Evolutionary conservation across 2,329 filamentous ascomycete species (phyloP).

Genomic region (Juglanconis sp.): DNA sequence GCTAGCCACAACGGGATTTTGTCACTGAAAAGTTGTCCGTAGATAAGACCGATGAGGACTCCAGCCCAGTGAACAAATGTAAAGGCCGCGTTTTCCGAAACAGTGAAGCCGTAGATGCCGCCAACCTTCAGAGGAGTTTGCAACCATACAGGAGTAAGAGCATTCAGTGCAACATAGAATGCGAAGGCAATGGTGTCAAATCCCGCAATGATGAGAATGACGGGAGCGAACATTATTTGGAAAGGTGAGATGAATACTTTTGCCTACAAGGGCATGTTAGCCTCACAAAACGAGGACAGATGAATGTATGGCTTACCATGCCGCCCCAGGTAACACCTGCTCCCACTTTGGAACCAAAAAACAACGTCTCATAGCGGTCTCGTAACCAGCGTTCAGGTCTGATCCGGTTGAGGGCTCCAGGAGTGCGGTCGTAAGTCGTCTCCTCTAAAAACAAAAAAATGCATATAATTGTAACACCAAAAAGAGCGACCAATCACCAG

Average conservation of each 20-base stretch:
- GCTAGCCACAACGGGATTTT: slow-evolving; percentile 34
- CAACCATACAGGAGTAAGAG: slow-evolving; percentile 34
- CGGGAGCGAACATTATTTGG: slow-evolving; percentile 29
- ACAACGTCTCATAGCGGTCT: slow-evolving; percentile 29
- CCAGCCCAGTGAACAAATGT: slow-evolving; percentile 39
- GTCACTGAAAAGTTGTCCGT: slow-evolving; percentile 36
- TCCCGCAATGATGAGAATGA: slow-evolving; percentile 34
- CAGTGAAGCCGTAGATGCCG: slow-evolving; percentile 40
- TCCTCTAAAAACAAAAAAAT: slow-evolving; percentile 38
- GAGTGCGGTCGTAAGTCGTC: slow-evolving; percentile 31
- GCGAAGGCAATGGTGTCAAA: slow-evolving; percentile 41
- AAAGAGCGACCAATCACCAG: slow-evolving; percentile 40
- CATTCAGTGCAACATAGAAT: slow-evolving; percentile 41
- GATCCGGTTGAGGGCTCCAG: slow-evolving; percentile 20
- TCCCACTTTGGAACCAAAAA: slow-evolving; percentile 24
- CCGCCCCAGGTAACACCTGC: slow-evolving; percentile 12
- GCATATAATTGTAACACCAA: slow-evolving; percentile 30
- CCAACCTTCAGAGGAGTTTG: slow-evolving; percentile 32
- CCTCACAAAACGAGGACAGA: no score
- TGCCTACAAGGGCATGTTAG: not conserved
- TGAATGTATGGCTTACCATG: slow-evolving; percentile 2
- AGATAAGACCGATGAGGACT: slow-evolving; percentile 32
- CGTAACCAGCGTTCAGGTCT: slow-evolving; percentile 22
- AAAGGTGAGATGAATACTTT: slow-evolving; percentile 23
- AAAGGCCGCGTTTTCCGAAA: slow-evolving; percentile 36